Conservation (phyloP, 2,329 filamentous ascomycete species). For the Alternaria burnsii region DNA sequence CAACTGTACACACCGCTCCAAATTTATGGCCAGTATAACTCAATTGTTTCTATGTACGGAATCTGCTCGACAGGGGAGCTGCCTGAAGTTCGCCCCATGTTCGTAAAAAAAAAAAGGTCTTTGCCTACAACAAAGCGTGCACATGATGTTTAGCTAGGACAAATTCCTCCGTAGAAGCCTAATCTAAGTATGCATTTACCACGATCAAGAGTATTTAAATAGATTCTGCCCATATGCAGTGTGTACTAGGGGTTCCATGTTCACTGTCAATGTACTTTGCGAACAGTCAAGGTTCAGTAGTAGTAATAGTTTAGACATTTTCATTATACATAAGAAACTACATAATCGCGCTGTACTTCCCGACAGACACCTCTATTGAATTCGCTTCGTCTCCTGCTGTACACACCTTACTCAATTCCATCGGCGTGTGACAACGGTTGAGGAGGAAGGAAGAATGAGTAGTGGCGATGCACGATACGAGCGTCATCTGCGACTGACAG, state of each 20-base stretch:
- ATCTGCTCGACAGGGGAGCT: no score
- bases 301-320: neutral
- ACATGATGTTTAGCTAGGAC: no score
- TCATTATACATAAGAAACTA: neutral
- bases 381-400: neutral
- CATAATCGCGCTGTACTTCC: neutral
- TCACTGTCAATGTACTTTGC: neutral
- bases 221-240: neutral
- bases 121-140: no score
- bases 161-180: no score
- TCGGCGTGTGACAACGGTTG: neutral
- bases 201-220: no score
- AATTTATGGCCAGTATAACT: neutral
- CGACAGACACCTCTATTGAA: neutral
- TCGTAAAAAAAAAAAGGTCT: no score
- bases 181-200: no score
- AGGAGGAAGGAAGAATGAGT: neutral
- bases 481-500: constrained; percentile 1
- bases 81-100: neutral
- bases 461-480: neutral
- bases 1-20: neutral
- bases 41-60: neutral
- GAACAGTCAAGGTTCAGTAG: neutral
- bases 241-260: neutral
- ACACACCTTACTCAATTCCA: neutral